Evolutionary conservation across 208 protist genomes (phyloP).

Genomic region (Trypanosoma vivax): DNA sequence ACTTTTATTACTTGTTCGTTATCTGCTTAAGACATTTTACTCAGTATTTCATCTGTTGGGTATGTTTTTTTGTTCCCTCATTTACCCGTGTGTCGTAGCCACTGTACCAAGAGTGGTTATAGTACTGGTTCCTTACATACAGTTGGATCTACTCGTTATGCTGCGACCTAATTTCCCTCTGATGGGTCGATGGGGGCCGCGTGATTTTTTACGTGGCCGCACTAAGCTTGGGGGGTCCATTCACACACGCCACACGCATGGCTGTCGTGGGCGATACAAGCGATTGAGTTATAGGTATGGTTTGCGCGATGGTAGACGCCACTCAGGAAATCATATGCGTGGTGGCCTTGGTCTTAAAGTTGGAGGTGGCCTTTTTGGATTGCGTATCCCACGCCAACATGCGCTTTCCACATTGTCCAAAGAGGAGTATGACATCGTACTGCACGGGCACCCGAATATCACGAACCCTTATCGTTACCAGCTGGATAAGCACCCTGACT

Average conservation of each 20-base stretch:
- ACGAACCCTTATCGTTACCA: constrained; percentile 83
- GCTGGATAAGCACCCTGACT: constrained; percentile 56
- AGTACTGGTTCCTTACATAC: neutral
- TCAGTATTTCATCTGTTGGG: no score
- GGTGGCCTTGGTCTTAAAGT: constrained; percentile 81
- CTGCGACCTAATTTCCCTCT: neutral
- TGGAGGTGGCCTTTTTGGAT: constrained; percentile 81
- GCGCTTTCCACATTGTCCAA: constrained; percentile 59
- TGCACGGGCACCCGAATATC: constrained; percentile 86
- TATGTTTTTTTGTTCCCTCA: no score
- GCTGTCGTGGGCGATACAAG: constrained; percentile 71
- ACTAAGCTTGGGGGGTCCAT: constrained; percentile 70
- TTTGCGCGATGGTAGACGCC: constrained; percentile 71
- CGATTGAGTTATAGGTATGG: constrained; percentile 51
- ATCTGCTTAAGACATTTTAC: no score
- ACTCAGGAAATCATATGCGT: constrained; percentile 66
- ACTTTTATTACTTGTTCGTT: no score
- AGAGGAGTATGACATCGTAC: constrained; percentile 62
- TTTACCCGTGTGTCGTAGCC: no score
- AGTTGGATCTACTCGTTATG: neutral
- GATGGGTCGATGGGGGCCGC: constrained; percentile 66
- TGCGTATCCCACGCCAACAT: constrained; percentile 78
- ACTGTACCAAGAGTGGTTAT: constrained; percentile 4
- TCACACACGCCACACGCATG: constrained; percentile 83
- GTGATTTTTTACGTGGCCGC: constrained; percentile 71